Evolutionary conservation across 2,329 filamentous ascomycete species (phyloP).

Genomic region (Beauveria asiatica): DNA sequence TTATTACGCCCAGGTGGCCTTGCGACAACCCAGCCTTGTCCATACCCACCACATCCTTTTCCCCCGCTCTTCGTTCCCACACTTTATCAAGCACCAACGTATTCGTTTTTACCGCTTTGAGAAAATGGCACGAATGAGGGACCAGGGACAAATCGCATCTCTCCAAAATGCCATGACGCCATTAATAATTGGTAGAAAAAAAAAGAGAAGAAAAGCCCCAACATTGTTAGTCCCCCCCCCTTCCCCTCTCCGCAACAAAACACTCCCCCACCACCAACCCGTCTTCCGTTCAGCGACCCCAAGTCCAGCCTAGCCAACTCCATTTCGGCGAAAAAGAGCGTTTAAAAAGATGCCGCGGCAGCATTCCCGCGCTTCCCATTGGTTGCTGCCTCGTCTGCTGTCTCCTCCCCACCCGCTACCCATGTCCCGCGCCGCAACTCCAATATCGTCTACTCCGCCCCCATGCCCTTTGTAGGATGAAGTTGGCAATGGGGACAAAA

Average conservation of each 20-base stretch:
- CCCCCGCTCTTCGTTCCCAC: too few species aligned
- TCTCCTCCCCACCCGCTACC: background rate
- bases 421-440: background rate
- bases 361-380: background rate
- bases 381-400: background rate
- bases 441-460: too few species aligned
- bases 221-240: too few species aligned
- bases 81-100: background rate
- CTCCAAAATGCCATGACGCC: background rate
- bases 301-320: too few species aligned
- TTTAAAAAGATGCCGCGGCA: too few species aligned
- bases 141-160: background rate
- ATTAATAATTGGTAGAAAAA: background rate
- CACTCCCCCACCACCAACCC: too few species aligned
- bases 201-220: background rate
- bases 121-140: background rate
- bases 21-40: background rate
- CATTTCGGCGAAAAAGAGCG: too few species aligned
- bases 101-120: background rate
- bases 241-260: too few species aligned
- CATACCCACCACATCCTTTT: background rate
- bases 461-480: too few species aligned
- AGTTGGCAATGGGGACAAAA: too few species aligned
- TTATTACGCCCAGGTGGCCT: too few species aligned
- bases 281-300: too few species aligned